A percentile compares a stretch with the other conserved stretches of the same genome.
Conservation (phyloP, 495 filamentous ascomycete species). For the Penicillium alfredii region DNA sequence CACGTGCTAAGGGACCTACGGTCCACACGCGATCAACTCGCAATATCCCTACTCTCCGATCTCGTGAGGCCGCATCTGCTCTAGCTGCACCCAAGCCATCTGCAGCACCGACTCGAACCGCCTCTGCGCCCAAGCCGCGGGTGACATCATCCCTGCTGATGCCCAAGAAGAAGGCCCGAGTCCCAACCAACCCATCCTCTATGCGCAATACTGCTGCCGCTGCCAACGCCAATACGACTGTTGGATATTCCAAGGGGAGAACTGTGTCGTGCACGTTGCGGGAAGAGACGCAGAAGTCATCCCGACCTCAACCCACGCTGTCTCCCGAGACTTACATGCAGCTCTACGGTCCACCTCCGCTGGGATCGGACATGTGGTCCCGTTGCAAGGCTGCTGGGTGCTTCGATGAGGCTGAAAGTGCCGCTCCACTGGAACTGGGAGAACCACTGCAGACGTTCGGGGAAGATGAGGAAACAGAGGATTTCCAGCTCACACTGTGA, state of each 20-base stretch:
- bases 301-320: constrained; percentile 21
- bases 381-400: constrained; percentile 33
- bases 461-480: constrained; percentile 39
- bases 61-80: constrained; percentile 51
- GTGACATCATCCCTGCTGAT: constrained; percentile 31
- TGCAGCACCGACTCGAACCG: constrained; percentile 30
- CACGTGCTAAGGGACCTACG: constrained; percentile 25
- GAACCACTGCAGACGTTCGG: constrained; percentile 28
- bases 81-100: constrained; percentile 38
- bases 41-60: constrained; percentile 40
- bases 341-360: constrained; percentile 35
- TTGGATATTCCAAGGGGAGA: constrained; percentile 77
- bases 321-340: constrained; percentile 41
- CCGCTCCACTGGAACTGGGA: constrained; percentile 15
- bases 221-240: constrained; percentile 63
- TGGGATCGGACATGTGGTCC: constrained; percentile 40
- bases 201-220: constrained; percentile 57
- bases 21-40: constrained; percentile 18
- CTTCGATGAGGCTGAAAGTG: constrained; percentile 31
- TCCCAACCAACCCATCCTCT: constrained; percentile 43
- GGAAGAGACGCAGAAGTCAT: constrained; percentile 21
- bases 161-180: constrained; percentile 33
- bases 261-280: constrained; percentile 48
- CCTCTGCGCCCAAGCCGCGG: constrained; percentile 37
- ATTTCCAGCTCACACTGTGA: constrained; percentile 42